Conservation (phyloP, 176 grass and related monocot species). For the Musa beccarii region DNA sequence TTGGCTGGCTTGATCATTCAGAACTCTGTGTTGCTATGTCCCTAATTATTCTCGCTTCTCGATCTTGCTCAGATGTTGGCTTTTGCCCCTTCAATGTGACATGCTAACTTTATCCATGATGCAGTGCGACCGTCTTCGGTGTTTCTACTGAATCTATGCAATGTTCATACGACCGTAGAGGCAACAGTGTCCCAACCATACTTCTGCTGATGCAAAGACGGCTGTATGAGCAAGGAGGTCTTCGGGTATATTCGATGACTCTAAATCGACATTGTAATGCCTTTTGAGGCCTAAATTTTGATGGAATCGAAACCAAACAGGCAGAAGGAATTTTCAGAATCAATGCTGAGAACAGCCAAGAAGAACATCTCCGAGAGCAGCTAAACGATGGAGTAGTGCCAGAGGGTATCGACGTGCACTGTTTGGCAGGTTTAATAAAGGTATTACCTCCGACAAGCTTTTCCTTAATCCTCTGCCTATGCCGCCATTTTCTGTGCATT, state of each 20-base stretch:
- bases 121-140: constrained; percentile 60
- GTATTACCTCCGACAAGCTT: constrained; percentile 1
- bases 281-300: neutral
- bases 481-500: neutral
- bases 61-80: neutral
- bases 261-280: neutral
- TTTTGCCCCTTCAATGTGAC: neutral
- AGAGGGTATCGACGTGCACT: constrained; percentile 53
- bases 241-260: constrained; percentile 28
- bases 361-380: constrained; percentile 45
- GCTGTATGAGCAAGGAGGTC: constrained; percentile 63
- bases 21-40: neutral
- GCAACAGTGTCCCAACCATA: constrained; percentile 65
- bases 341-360: constrained; percentile 52
- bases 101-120: constrained; percentile 15
- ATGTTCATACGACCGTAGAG: constrained; percentile 55
- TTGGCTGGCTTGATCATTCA: neutral
- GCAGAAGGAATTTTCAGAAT: constrained; percentile 81
- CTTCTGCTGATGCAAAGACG: constrained; percentile 69
- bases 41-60: neutral
- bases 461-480: neutral
- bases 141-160: constrained; percentile 81
- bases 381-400: constrained; percentile 57
- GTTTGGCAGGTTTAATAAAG: constrained; percentile 81
- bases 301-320: constrained; percentile 20